A percentile compares a stretch with the other conserved stretches of the same genome.
Evolutionary conservation across 352 stramenopile genomes (phyloP).

Genomic region (Phytophthora pinifolia): DNA sequence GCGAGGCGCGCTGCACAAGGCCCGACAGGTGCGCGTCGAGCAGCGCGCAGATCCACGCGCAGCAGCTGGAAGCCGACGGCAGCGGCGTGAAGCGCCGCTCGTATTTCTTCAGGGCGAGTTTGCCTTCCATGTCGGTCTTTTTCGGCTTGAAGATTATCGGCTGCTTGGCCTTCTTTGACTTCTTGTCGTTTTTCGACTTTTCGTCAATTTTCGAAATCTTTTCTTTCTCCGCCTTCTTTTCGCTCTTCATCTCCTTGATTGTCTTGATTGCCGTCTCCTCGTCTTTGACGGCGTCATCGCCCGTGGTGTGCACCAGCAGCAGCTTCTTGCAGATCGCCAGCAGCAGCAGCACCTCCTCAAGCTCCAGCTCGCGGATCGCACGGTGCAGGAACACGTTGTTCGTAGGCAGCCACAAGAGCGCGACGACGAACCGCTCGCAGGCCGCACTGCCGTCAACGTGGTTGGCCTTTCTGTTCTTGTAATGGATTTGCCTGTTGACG

Average conservation of each 20-base stretch:
- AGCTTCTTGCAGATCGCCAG: conserved; percentile 75
- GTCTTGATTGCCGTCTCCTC: conserved; percentile 18
- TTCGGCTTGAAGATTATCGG: conserved; percentile 12
- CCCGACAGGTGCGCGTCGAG: conserved; percentile 71
- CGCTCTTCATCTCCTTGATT: too few relatives aligned
- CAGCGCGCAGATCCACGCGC: conserved; percentile 71
- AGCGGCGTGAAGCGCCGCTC: conserved; percentile 36
- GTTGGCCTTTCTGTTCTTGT: conserved; percentile 9
- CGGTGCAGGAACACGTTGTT: conserved; percentile 81
- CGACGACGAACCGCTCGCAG: conserved; percentile 56
- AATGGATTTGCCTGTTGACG: conserved; percentile 26
- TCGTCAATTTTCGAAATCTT: too few relatives aligned
- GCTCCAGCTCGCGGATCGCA: conserved; percentile 65
- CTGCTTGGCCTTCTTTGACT: conserved; percentile 21
- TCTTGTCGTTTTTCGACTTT: too few relatives aligned
- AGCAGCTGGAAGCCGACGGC: conserved; percentile 51
- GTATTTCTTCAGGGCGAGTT: conserved; percentile 17
- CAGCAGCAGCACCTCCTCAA: conserved; percentile 69
- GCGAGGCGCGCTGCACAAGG: conserved; percentile 61
- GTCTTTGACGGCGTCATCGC: conserved; percentile 16
- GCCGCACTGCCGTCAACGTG: conserved; percentile 22
- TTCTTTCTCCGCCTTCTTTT: too few relatives aligned
- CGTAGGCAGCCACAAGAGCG: conserved; percentile 57
- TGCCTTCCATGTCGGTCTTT: conserved; percentile 16
- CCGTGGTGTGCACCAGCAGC: conserved; percentile 43